Evolutionary conservation across 2,329 filamentous ascomycete genomes (phyloP).

Genomic region (Botrytis tulipae): DNA sequence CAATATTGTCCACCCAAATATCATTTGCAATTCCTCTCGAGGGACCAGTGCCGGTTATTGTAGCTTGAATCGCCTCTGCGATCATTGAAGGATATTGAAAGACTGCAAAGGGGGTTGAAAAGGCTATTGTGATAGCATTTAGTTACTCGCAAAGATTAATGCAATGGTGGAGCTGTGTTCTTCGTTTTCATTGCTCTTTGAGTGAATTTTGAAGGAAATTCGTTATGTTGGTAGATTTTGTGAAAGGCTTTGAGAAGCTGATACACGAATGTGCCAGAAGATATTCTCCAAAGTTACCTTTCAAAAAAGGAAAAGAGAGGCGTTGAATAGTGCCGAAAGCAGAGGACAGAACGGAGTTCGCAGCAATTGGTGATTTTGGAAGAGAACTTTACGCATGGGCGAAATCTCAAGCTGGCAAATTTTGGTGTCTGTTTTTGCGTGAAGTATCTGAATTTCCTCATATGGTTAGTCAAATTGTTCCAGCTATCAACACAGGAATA

Average conservation of each 20-base stretch:
- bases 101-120: too few relatives aligned
- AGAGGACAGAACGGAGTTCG: background rate
- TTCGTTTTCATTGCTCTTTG: background rate
- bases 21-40: too few relatives aligned
- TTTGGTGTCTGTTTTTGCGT: background rate
- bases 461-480: background rate
- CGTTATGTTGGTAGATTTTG: background rate
- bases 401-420: background rate
- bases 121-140: too few relatives aligned
- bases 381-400: background rate
- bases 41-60: background rate
- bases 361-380: background rate
- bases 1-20: too few relatives aligned
- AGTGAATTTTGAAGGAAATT: background rate
- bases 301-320: background rate
- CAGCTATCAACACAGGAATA: background rate
- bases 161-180: background rate
- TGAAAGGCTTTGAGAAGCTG: background rate
- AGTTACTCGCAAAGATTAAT: background rate
- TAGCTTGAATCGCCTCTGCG: fast-evolving
- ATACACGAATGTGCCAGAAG: background rate
- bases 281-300: background rate
- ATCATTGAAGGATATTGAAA: background rate
- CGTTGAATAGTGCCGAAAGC: background rate
- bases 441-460: background rate